Evolutionary conservation across 1,284 basidiomycete species (phyloP).

Genomic region (Kalmanozyma brasiliensis): DNA sequence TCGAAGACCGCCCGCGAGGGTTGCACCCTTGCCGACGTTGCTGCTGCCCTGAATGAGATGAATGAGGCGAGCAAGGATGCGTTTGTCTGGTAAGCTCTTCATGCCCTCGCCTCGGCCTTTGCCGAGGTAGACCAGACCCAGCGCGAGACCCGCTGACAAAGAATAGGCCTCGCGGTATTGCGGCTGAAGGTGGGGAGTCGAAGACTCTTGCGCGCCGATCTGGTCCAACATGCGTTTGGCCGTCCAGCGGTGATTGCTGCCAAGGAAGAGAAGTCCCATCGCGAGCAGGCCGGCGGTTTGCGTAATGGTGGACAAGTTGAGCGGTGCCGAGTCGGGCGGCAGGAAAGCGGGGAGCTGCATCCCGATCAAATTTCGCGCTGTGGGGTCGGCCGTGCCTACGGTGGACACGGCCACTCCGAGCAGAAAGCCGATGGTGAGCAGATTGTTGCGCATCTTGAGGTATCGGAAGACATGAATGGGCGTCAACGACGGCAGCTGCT

Average conservation of each 20-base stretch:
- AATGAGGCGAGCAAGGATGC: conserved; percentile 51
- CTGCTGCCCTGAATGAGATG: conserved; percentile 38
- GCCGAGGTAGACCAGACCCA: conserved; percentile 95
- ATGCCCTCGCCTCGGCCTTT: conserved; percentile 69
- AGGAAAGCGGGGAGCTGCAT: conserved; percentile 92
- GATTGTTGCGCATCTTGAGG: conserved; percentile 91
- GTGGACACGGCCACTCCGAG: conserved; percentile 91
- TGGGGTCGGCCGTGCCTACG: conserved; percentile 84
- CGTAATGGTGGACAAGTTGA: conserved; percentile 88
- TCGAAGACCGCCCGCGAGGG: conserved; percentile 2
- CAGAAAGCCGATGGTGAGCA: conserved; percentile 90
- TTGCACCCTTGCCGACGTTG: neutral
- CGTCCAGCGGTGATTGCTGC: conserved; percentile 86
- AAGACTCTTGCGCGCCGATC: conserved; percentile 80
- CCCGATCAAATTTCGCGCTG: conserved; percentile 88
- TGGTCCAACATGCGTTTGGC: conserved; percentile 89
- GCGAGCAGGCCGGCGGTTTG: conserved; percentile 90
- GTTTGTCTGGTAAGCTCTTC: conserved; percentile 51
- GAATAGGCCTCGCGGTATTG: conserved; percentile 84
- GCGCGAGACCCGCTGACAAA: conserved; percentile 85
- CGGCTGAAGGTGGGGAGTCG: conserved; percentile 74
- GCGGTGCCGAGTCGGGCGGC: conserved; percentile 83
- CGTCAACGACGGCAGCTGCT: conserved; percentile 85
- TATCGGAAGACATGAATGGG: conserved; percentile 86
- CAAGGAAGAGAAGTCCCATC: conserved; percentile 88